Evolutionary conservation across 116 monocot genomes (phyloP).

Genomic region (Zostera marina): DNA sequence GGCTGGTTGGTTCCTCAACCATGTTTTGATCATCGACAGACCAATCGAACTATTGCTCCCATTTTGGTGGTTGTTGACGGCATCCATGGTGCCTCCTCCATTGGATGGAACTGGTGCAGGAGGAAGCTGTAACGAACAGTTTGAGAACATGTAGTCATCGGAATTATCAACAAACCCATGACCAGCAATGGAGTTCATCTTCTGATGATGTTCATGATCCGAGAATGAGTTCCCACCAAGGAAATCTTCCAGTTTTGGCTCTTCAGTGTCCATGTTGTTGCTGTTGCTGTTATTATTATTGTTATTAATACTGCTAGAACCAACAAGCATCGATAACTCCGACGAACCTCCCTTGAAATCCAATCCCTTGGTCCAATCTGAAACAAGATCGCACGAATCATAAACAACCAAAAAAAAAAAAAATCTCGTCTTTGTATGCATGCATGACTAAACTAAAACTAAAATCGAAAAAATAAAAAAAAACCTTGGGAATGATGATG

Average conservation of each 20-base stretch:
- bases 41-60: slow-evolving; percentile 27
- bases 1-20: slow-evolving; percentile 58
- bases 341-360: slow-evolving; percentile 39
- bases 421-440: no score
- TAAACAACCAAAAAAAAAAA: not conserved
- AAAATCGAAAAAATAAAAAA: no score
- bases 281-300: no score
- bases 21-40: slow-evolving; percentile 76
- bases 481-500: slow-evolving; percentile 31
- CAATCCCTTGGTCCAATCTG: slow-evolving; percentile 64
- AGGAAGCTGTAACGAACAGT: slow-evolving; percentile 26
- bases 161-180: slow-evolving; percentile 7
- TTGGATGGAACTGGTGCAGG: slow-evolving; percentile 4
- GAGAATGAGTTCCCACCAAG: slow-evolving; percentile 70
- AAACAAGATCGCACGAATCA: not conserved
- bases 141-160: slow-evolving; percentile 26
- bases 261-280: slow-evolving; percentile 30
- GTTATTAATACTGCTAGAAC: slow-evolving; percentile 31
- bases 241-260: slow-evolving; percentile 90
- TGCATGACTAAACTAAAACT: no score
- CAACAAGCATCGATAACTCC: slow-evolving; percentile 72
- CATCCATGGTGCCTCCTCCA: not conserved
- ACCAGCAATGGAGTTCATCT: slow-evolving; percentile 12
- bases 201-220: slow-evolving; percentile 16
- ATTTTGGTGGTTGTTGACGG: not conserved